Conservation (phyloP, 2,329 filamentous ascomycete genomes). For the Sporothrix mexicana region DNA sequence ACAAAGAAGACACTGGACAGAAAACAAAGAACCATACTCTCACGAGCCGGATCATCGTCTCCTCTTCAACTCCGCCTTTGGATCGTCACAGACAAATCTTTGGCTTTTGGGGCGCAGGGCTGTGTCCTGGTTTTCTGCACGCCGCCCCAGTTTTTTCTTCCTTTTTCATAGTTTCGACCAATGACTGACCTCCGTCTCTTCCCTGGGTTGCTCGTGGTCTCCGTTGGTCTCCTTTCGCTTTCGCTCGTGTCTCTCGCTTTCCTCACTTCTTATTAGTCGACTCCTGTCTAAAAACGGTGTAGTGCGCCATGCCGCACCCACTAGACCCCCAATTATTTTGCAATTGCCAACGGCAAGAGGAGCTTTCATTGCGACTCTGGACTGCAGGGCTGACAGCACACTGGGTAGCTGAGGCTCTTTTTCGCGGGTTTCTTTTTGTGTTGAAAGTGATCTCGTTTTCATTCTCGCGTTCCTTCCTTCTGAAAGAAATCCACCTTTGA, state of each 20-base stretch:
- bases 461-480: background rate
- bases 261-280: conserved; percentile 21
- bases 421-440: background rate
- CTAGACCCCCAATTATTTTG: background rate
- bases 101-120: conserved; percentile 23
- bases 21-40: background rate
- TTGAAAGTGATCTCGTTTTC: background rate
- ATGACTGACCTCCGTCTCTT: background rate
- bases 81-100: background rate
- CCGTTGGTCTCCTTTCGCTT: background rate
- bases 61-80: conserved; percentile 16
- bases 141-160: background rate
- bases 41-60: background rate
- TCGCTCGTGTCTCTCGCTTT: background rate
- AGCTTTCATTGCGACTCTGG: conserved; percentile 12
- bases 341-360: background rate
- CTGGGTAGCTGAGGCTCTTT: conserved; percentile 5
- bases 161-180: background rate
- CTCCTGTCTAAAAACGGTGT: conserved; percentile 13
- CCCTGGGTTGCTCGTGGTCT: background rate
- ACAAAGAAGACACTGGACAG: background rate
- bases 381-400: conserved; percentile 19
- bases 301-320: background rate
- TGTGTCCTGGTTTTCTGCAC: conserved; percentile 13
- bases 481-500: background rate